Percentiles rank a stretch among this genome's conserved stretches.
Conservation (phyloP, 2,329 filamentous ascomycete genomes). For the Diplodia seriata region DNA sequence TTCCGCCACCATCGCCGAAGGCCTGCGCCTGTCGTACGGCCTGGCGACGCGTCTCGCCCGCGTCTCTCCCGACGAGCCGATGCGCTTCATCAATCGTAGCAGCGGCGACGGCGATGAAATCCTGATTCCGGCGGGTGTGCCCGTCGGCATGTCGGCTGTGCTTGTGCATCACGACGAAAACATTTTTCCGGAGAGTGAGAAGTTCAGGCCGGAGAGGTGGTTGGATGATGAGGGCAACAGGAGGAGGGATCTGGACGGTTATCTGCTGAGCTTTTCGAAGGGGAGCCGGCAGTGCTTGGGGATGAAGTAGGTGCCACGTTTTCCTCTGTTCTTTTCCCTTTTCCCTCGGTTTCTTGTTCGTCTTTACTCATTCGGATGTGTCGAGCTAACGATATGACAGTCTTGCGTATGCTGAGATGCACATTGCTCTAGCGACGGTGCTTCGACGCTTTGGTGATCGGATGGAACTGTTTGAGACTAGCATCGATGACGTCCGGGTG, state of each 20-base stretch:
- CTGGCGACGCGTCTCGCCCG: constrained; percentile 36
- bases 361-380: too few species aligned
- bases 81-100: constrained; percentile 30
- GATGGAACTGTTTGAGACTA: constrained; percentile 36
- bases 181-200: constrained; percentile 43
- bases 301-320: constrained; percentile 39
- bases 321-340: neutral
- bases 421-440: constrained; percentile 35
- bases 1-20: constrained; percentile 36
- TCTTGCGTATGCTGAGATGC: constrained; percentile 29
- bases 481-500: constrained; percentile 43
- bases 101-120: constrained; percentile 5
- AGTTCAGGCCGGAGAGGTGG: constrained; percentile 45
- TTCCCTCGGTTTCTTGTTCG: neutral
- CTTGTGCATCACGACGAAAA: constrained; percentile 42
- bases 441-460: constrained; percentile 29
- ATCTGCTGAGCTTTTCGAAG: constrained; percentile 43
- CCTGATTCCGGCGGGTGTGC: constrained; percentile 33
- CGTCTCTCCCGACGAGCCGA: constrained; percentile 31
- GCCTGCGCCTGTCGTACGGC: constrained; percentile 34
- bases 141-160: constrained; percentile 32
- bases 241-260: constrained; percentile 37
- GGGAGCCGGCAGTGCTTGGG: constrained; percentile 44
- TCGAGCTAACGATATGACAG: constrained; percentile 15
- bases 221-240: constrained; percentile 38